phyloP scores from a whole-genome alignment of 2,329 filamentous ascomycete genomes.

The Talaromyces sp. region DNA sequence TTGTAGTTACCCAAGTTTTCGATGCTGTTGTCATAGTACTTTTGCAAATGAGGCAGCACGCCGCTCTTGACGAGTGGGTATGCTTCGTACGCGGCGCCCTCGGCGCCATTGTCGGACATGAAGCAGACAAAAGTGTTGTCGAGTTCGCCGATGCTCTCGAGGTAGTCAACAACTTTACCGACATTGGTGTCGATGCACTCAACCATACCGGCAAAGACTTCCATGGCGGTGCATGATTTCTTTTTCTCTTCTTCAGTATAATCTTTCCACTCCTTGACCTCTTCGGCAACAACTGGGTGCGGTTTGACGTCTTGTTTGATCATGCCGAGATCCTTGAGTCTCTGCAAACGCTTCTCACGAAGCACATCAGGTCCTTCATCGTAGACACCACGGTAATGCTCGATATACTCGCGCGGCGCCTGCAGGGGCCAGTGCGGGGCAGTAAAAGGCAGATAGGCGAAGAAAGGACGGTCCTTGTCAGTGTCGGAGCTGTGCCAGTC shows the following conservation, averaged over 20 bases:
- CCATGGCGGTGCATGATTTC: conserved; percentile 49
- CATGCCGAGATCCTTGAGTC: conserved; percentile 54
- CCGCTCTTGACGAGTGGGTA: conserved; percentile 51
- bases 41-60: conserved; percentile 50
- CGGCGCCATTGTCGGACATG: conserved; percentile 59
- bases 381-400: conserved; percentile 55
- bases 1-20: conserved; percentile 54
- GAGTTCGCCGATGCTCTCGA: conserved; percentile 51
- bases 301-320: conserved; percentile 41
- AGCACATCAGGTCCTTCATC: conserved; percentile 56
- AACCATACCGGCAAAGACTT: conserved; percentile 60
- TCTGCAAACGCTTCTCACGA: conserved; percentile 46
- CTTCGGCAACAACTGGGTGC: conserved; percentile 33
- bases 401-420: conserved; percentile 49
- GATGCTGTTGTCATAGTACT: conserved; percentile 53
- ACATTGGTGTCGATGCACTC: conserved; percentile 57
- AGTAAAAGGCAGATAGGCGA: conserved; percentile 56
- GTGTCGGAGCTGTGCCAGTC: conserved; percentile 39
- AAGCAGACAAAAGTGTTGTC: conserved; percentile 62
- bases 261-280: conserved; percentile 39
- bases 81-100: conserved; percentile 54
- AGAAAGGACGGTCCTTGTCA: conserved; percentile 44
- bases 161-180: conserved; percentile 53
- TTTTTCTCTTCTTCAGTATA: conserved; percentile 33
- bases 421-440: conserved; percentile 61